Evolutionary conservation across 2,329 filamentous ascomycete genomes (phyloP), one percentile per base, ranked within the genome.

Genomic region (Colletotrichum viniferum): DNA sequence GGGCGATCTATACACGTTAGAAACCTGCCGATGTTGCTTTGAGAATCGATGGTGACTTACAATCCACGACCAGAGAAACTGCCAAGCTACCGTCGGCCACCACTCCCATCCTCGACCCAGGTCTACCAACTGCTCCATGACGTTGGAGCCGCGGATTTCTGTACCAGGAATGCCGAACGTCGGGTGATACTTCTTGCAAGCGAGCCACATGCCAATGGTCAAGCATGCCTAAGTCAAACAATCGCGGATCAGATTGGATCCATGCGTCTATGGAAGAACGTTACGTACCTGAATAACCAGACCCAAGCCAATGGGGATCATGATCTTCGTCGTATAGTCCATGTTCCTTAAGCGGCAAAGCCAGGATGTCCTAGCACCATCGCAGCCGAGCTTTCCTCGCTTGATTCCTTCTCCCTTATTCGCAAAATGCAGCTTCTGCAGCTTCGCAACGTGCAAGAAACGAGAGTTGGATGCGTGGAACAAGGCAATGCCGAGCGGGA

Each of bases 381-480:
- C 79, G 77, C 80, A 82, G n/a, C 78, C 78, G 18, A n/a, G 21
- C 26, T 58, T 43, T 16, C 69, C 73, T 30, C 69, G 38, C 14
- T 32, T 63, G 13, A 24, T 34, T 1, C n/a, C 38, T 21, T 48
- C 56, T 14, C 77, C 69, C 5, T 24, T 61, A 3, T 13, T 52
- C 12, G 48, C 43, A 36, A 76, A 74, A 26, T 73, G 75, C 24
- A 77, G 34, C 77, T 85, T 87, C 80, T 91, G 89, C 21, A 86
- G 78, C 76, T 84, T 85, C 64, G 88, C 89, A 48, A 90, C 83
- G 73, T 88, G 83, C 13, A 90, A 83, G 66, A 91, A 87, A 26
- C 89, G 88, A 65, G 83, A 85, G 79, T 91, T 90, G 68, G 88
- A 88, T 21, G 88, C 90, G 76, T 92, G 90, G 80, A 92, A 92